Conservation (phyloP, 495 filamentous ascomycete species). For the Talaromyces borbonicus region DNA sequence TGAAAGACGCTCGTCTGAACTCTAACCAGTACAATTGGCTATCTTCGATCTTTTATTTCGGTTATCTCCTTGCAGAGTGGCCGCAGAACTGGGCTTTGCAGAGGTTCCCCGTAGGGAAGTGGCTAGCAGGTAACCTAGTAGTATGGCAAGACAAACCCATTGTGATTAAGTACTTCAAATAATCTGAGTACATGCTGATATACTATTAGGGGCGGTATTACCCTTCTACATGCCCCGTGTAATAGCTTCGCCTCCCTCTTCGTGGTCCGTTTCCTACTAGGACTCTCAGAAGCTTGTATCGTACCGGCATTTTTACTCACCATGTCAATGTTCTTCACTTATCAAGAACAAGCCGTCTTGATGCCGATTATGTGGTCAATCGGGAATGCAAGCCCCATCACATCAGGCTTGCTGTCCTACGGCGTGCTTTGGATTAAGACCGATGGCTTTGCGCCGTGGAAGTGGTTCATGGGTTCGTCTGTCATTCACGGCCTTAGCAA, state of each 20-base stretch:
- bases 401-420: constrained; percentile 30
- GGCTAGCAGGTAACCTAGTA: constrained; percentile 27
- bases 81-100: constrained; percentile 33
- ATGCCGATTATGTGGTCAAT: constrained; percentile 36
- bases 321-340: constrained; percentile 35
- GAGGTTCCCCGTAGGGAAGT: constrained; percentile 30
- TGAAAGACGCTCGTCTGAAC: constrained; percentile 31
- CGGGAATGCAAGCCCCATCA: constrained; percentile 31
- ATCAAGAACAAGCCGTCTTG: constrained; percentile 30
- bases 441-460: constrained; percentile 28
- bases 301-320: constrained; percentile 30
- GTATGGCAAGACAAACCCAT: constrained; percentile 25
- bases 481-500: neutral
- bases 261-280: constrained; percentile 31
- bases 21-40: constrained; percentile 42
- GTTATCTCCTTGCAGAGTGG: constrained; percentile 29
- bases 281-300: constrained; percentile 30
- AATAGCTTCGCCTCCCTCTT: constrained; percentile 30
- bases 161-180: neutral
- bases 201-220: constrained; percentile 23
- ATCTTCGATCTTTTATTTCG: constrained; percentile 49
- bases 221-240: constrained; percentile 27
- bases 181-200: neutral
- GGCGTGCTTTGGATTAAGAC: constrained; percentile 34
- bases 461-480: constrained; percentile 28